Evolutionary conservation across 305 asterid genomes (phyloP).

Genomic region (Solanum chacoense): DNA sequence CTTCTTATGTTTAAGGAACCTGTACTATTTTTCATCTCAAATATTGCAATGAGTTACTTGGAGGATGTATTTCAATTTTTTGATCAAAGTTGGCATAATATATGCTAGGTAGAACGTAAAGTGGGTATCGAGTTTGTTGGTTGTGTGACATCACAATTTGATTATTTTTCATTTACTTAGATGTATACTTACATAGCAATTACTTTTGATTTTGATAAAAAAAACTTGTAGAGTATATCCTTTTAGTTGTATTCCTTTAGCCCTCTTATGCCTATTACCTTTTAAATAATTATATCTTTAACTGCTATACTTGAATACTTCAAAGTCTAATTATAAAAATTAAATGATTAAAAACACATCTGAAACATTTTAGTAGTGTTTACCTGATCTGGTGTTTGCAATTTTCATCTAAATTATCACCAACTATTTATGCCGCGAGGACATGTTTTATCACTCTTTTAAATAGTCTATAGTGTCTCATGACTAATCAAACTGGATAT

Average conservation of each 20-base stretch:
- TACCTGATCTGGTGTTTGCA: not conserved
- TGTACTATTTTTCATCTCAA: not conserved
- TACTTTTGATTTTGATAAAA: not conserved
- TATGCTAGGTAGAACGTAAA: not conserved
- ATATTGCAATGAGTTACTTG: not conserved
- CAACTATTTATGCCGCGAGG: not conserved
- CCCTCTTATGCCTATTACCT: not conserved
- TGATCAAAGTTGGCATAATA: not conserved
- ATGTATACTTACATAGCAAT: not conserved
- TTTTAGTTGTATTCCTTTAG: not conserved
- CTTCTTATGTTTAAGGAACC: not conserved
- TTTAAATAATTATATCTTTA: too few species aligned
- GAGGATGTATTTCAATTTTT: too few species aligned
- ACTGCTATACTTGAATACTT: not conserved
- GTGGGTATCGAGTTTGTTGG: not conserved
- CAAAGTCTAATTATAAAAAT: not conserved
- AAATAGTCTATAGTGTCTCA: not conserved
- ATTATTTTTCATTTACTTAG: too few species aligned
- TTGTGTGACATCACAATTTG: too few species aligned
- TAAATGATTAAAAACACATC: not conserved
- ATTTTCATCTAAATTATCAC: not conserved
- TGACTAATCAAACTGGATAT: not conserved
- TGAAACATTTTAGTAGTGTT: too few species aligned
- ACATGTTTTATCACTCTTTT: not conserved
- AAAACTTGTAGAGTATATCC: not conserved